Percentiles rank a stretch among this genome's conserved stretches.
These are phyloP conservation scores for Luffa acutangula DNA, from an alignment of 306 rosid genomes.

Conservation along the genomic window DNA sequence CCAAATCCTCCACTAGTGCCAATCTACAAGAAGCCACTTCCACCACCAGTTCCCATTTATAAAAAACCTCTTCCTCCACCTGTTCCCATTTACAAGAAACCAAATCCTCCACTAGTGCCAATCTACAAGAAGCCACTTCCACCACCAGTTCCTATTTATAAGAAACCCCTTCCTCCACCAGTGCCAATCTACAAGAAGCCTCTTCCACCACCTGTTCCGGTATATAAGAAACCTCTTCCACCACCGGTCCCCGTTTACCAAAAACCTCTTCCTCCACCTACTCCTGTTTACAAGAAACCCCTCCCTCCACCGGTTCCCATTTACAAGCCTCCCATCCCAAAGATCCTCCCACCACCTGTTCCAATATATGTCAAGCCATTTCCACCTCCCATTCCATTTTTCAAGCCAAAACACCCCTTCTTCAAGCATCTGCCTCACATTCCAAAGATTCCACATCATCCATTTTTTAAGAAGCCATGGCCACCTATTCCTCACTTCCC, in stretches of 20 bases:
- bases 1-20: slow-evolving; percentile 23
- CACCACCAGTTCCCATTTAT: slow-evolving; percentile 12
- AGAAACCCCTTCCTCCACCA: slow-evolving; percentile 13
- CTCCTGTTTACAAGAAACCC: slow-evolving; percentile 11
- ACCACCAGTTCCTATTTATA: slow-evolving; percentile 1
- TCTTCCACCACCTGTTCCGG: slow-evolving; percentile 7
- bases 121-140: slow-evolving; percentile 14
- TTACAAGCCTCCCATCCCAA: slow-evolving; percentile 14
- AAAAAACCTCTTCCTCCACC: slow-evolving; percentile 14
- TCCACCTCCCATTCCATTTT: slow-evolving; percentile 16
- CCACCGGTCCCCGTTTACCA: slow-evolving; percentile 6
- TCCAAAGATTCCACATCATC: slow-evolving; percentile 28
- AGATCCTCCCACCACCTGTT: slow-evolving; percentile 11
- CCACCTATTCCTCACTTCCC: slow-evolving; percentile 22
- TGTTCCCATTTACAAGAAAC: slow-evolving; percentile 3
- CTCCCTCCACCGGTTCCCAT: slow-evolving; percentile 19
- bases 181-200: slow-evolving; percentile 15
- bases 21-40: slow-evolving; percentile 9
- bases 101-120: slow-evolving; percentile 12
- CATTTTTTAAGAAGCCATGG: slow-evolving; percentile 21
- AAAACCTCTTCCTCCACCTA: slow-evolving; percentile 11
- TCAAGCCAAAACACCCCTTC: slow-evolving; percentile 22
- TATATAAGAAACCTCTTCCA: slow-evolving; percentile 13
- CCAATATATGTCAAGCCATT: slow-evolving; percentile 3
- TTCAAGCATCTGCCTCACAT: slow-evolving; percentile 38